Evolutionary conservation across 2,329 filamentous ascomycete genomes (phyloP), one percentile per base, ranked within the genome.

Genomic region (Fusarium sp.): DNA sequence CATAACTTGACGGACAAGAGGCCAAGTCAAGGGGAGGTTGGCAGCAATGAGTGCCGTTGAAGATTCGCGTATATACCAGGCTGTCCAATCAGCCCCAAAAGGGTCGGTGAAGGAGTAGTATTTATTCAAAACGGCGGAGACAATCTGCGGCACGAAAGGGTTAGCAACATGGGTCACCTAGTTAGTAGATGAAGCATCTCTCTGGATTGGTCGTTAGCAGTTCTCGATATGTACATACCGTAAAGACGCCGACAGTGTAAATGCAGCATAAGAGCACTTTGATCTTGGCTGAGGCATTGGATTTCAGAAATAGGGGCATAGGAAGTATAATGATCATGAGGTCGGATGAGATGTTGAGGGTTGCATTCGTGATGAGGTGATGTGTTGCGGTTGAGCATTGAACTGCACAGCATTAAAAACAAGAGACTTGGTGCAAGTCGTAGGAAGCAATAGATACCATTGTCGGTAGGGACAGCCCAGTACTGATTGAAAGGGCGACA

Each of bases 1-100:
- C 54, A 58, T 58, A 13, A 58, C 54, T 22, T 39, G 62, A 33
- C 50, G 50, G 18, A 64, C 29, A 41, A 64, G 62, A n/a, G 62
- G 48, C 62, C 62, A 64, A 13, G 35, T 64, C 18, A 43, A 45
- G 9, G 62, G 62, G 6, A 64, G 62, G 11, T 64, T 64, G 33
- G 62, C 62, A n/a, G 31, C 48, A 29, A 64, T 64, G n/a, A 64
- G 33, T 14, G 62, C 48, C 7, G 62, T 64, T 20, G 62, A 64
- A 16, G 50, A 57, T 29, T 64, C 62, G 14, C 62, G 62, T 1
- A 64, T 43, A 27, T 64, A 64, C 62, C 62, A 64, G 14, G 11
- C 33, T 14, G 50, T 64, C 62, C 62, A 64, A n/a, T 64, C 14
- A 57, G 62, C 27, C 14, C 62, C 62, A 18, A 57, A 57, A 3